Evolutionary conservation across 345 rosid genomes (phyloP), one percentile per base, ranked within the genome.

Genomic region (Clarkia xantiana): DNA sequence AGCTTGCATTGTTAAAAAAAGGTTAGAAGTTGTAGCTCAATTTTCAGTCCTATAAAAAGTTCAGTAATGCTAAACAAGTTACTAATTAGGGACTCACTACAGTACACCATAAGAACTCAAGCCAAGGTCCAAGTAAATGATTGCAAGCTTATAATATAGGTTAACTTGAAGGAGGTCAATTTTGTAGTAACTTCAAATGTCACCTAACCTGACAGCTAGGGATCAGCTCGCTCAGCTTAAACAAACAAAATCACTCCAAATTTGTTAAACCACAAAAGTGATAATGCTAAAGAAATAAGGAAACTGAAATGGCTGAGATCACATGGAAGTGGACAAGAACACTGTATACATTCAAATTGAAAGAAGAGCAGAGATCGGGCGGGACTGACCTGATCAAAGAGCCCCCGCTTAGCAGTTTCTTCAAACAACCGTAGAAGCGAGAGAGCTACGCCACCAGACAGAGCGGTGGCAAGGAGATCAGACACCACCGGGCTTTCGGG

Each of bases 381-480:
- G 22, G 34, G 73, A 84, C 85, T 69, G 38, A 82, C 90, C 90
- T 67, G 82, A 58, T 83, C 85, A 47, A 77, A 62, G 65, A 87
- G 11, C 44, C 67, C 51, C 14, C 81, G 85, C 47, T 77, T 79
- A 14, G 83, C 83, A 43, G 81, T 81, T 60, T 75, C 85, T 62
- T 72, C 70, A 80, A 81, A 81, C 42, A 76, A 36, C 14, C 70
- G 73, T n/a, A 74, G 81, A 19, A 67, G 15, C 0, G 74, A 66
- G 51, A 76, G 62, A 13, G 90, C 83, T 29, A 87, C 44, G 15
- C 39, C 9, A 17, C 63, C 45, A 42, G 70, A 9, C 49, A 81
- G 18, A 9, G 64, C 72, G n/a, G 67, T 9, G 3, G 96, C 90
- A 55, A 53, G 63, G 14, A 70, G 29, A 49, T 87, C 91, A 39